Evolutionary conservation across 352 stramenopile species (phyloP), one percentile per base, ranked within the genome.

Genomic region (Phytopythium ostracodes): DNA sequence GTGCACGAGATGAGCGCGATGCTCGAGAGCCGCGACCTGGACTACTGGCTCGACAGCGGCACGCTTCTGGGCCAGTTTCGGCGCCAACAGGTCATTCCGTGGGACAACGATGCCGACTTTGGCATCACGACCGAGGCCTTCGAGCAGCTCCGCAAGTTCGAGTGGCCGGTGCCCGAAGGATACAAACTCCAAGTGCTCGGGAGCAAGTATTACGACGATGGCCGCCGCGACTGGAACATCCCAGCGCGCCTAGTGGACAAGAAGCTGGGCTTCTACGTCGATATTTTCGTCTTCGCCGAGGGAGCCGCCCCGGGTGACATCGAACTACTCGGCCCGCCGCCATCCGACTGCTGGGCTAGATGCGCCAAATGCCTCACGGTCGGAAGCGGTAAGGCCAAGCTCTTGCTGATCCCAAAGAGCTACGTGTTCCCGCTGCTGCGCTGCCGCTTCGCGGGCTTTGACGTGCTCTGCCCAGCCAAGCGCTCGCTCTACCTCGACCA

Each of bases 11-110:
- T 83, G 58, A 73, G 66, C 52, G 59, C 46, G 17, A 59, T 84
- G 57, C 64, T 86, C 1, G 67, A 79, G 49, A 72, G 60, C 27
- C 62, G 68, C 10, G 65, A 83, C 36, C 60, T 88, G 15, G 75
- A 81, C 65, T 90, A 87, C 64, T 90, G 81, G 81, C 43, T 90
- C 53, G 81, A 90, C 65, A 84, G 77, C 57, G 81, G 76, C 66
- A 84, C 78, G 12, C 62, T 90, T 49, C 58, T 87, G 33, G 79
- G 81, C 2, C 76, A 86, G 62, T 77, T 81, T 56, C 72, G 77
- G 15, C 59, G 68, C n/a, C 71, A 81, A 50, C 71, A 61, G 47
- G 71, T 88, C 25, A 79, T 86, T 35, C 66, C 75, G 12, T 85
- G 71, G 69, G 81, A 90, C 66, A 65, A 68, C 22, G 76, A 85